Evolutionary conservation across 2,329 filamentous ascomycete species (phyloP).

Genomic region (Microcyclospora pomicola): DNA sequence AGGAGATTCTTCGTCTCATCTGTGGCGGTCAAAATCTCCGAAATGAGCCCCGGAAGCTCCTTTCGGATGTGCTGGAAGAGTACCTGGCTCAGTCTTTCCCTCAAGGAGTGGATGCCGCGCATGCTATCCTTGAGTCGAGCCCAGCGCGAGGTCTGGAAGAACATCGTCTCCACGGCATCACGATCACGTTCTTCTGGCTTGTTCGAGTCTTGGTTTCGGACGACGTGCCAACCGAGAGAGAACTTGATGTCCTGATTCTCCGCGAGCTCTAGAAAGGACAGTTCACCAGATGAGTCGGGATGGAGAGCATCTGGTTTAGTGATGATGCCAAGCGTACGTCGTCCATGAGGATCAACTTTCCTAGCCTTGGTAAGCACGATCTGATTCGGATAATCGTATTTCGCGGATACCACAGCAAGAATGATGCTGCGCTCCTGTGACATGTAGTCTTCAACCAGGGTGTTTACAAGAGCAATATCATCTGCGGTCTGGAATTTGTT

Average conservation of each 20-base stretch:
- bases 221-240: slow-evolving; percentile 39
- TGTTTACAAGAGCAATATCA: slow-evolving; percentile 21
- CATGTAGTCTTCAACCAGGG: slow-evolving; percentile 40
- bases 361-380: slow-evolving; percentile 37
- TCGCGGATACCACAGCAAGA: slow-evolving; percentile 24
- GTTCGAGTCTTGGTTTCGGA: slow-evolving; percentile 29
- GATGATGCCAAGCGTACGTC: slow-evolving; percentile 42
- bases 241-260: slow-evolving; percentile 26
- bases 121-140: background rate
- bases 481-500: slow-evolving; percentile 18
- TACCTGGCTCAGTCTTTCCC: slow-evolving; percentile 1
- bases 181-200: slow-evolving; percentile 8
- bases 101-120: slow-evolving; percentile 1
- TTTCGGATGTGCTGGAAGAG: slow-evolving; percentile 1
- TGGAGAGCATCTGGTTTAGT: slow-evolving; percentile 40
- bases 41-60: background rate
- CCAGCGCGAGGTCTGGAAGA: background rate
- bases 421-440: slow-evolving; percentile 35
- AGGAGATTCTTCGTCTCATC: too few species aligned
- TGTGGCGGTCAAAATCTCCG: too few species aligned
- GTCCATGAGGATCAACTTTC: slow-evolving; percentile 30
- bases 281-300: slow-evolving; percentile 26
- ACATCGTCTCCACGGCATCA: background rate
- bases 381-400: slow-evolving; percentile 42
- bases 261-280: slow-evolving; percentile 16